A percentile compares a stretch with the other conserved stretches of the same genome.
Evolutionary conservation across 768 basidiomycete species (phyloP).

Genomic region (Coprinopsis marcescibilis): DNA sequence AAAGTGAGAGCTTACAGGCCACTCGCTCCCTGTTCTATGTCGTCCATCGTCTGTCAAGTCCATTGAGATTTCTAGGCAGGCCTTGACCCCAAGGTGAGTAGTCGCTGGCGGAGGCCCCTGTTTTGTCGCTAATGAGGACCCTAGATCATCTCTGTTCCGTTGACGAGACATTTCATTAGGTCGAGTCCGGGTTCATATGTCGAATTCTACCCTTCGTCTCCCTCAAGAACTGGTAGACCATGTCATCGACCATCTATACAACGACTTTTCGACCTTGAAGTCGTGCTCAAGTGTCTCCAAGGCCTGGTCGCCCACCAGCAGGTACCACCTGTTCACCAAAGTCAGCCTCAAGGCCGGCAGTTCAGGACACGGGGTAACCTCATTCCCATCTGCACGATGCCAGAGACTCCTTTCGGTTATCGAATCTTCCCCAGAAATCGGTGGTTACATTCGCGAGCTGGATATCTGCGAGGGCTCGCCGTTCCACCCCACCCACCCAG

Average conservation of each 20-base stretch:
- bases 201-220: slow-evolving; percentile 19
- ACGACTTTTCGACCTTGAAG: slow-evolving; percentile 25
- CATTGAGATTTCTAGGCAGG: slow-evolving; percentile 6
- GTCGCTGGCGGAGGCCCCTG: not conserved
- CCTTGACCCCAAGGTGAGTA: not conserved
- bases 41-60: slow-evolving; percentile 9
- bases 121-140: not conserved
- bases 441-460: slow-evolving; percentile 29
- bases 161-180: slow-evolving; percentile 1
- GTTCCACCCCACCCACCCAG: slow-evolving; percentile 23
- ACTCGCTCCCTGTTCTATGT: slow-evolving; percentile 9
- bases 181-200: slow-evolving; percentile 12
- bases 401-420: slow-evolving; percentile 30
- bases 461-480: slow-evolving; percentile 36
- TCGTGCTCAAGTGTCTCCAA: slow-evolving; percentile 32
- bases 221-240: slow-evolving; percentile 45
- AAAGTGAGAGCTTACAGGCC: not conserved
- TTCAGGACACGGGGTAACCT: slow-evolving; percentile 20
- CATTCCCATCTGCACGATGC: slow-evolving; percentile 28
- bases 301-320: slow-evolving; percentile 34
- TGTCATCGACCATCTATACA: slow-evolving; percentile 39
- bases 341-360: slow-evolving; percentile 30
- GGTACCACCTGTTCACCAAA: slow-evolving; percentile 35
- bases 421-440: slow-evolving; percentile 26
- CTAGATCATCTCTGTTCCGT: not conserved